Evolutionary conservation across 176 grass and related monocot species (phyloP), one percentile per base, ranked within the genome.

Genomic region (Secale cereale): DNA sequence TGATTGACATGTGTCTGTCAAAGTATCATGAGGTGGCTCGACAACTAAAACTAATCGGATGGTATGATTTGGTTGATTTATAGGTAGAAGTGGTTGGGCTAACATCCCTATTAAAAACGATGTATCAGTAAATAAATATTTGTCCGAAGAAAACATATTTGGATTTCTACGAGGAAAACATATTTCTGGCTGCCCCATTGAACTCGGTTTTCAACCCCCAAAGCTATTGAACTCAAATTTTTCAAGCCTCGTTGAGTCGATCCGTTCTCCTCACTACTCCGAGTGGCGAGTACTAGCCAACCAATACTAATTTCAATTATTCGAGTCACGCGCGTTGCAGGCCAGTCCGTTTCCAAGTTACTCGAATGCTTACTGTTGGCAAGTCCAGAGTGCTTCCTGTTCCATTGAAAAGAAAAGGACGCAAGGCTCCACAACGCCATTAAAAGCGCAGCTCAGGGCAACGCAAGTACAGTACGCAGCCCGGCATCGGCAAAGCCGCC

Each of bases 11-110:
- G 26, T 22, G 41, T 2, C 15, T 41, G 70, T 33, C 59, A 74
- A 31, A 1, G 20, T 41, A 59, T 35, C 70, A 74, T 13, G 59
- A 30, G 27, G 29, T 30, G 45, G 15, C 35, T 62, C 64, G 2
- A 36, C 17, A 57, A 57, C 19, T 22, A 57, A 57, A 83, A 17
- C 52, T 19, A 81, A 36, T 3, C 10, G 16, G 14, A 17, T 66
- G 41, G 40, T 61, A 10, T 83, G 40, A 33, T 65, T 81, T 59
- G 45, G 87, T 74, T 74, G 76, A 76, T 69, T 83, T 45, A 14
- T 79, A 79, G 84, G 88, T 87, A 36, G 5, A 48, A 30, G 67
- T 90, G 31, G 89, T 69, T 79, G 26, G 73, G 52, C 88, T n/a
- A 86, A 83, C 79, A 10, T 17, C 48, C 48, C 48, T 19, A 17